Evolutionary conservation across 2,329 filamentous ascomycete species (phyloP).

Genomic region (Phyllachora maydis): DNA sequence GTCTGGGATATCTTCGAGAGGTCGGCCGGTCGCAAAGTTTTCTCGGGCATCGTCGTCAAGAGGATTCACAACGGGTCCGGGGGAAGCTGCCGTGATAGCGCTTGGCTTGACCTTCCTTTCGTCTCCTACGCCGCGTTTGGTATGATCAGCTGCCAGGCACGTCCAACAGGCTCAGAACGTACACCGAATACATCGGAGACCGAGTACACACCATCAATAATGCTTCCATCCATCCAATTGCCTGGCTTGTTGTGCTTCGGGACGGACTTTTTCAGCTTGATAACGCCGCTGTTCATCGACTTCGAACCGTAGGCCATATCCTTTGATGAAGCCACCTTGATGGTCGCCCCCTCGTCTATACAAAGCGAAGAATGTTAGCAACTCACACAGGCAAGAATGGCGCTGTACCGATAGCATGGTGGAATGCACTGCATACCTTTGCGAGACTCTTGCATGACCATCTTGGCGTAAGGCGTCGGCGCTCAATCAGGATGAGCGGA

Average conservation of each 20-base stretch:
- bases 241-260: slow-evolving; percentile 46
- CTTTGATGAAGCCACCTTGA: slow-evolving; percentile 37
- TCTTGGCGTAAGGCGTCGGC: too few species aligned
- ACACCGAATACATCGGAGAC: too few species aligned
- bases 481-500: too few species aligned
- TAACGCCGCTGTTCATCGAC: slow-evolving; percentile 16
- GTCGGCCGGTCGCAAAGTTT: slow-evolving; percentile 63
- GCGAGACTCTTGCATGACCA: too few species aligned
- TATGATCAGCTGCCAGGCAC: too few species aligned
- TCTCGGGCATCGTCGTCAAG: slow-evolving; percentile 59
- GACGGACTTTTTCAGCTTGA: slow-evolving; percentile 41
- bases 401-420: too few species aligned
- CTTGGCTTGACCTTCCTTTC: slow-evolving; percentile 29
- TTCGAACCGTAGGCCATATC: slow-evolving; percentile 20
- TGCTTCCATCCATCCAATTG: slow-evolving; percentile 49
- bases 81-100: slow-evolving; percentile 21
- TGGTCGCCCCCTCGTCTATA: slow-evolving; percentile 34
- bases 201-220: slow-evolving; percentile 41
- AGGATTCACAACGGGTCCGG: slow-evolving; percentile 37
- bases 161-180: too few species aligned
- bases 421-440: too few species aligned
- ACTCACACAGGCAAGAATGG: too few species aligned
- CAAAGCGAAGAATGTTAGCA: too few species aligned
- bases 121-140: slow-evolving; percentile 11
- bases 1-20: slow-evolving; percentile 61